phyloP scores from a whole-genome alignment of 2,329 filamentous ascomycete genomes.

The Aspergillus sp. region DNA sequence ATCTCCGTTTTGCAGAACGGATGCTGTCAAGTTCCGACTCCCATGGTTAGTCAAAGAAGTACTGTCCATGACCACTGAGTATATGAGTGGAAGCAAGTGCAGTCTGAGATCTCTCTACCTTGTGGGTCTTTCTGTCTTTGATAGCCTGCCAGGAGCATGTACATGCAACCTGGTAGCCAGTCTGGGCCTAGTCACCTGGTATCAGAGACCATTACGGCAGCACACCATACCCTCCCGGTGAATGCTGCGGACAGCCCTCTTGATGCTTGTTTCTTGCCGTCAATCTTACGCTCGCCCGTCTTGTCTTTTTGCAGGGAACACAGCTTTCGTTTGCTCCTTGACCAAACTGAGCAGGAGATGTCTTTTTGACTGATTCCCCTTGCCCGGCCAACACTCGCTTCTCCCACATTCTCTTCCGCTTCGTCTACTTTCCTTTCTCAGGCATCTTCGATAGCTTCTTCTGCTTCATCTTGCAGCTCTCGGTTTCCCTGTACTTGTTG shows the following conservation, averaged over 20 bases:
- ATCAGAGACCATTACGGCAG: background rate
- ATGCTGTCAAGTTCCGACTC: background rate
- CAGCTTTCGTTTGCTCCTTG: slow-evolving; percentile 5
- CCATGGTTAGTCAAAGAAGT: background rate
- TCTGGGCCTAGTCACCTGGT: background rate
- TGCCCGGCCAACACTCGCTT: slow-evolving; percentile 4
- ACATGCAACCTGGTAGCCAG: background rate
- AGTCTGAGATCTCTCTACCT: background rate
- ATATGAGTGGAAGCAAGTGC: background rate
- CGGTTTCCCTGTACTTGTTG: too few relatives aligned
- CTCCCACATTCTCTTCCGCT: background rate
- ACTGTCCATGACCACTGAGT: background rate
- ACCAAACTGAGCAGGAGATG: background rate
- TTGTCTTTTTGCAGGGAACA: slow-evolving; percentile 7
- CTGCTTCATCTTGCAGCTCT: background rate
- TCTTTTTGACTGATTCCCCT: background rate
- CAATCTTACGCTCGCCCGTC: slow-evolving; percentile 4
- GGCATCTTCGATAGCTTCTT: background rate
- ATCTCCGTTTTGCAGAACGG: background rate
- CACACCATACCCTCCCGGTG: slow-evolving; percentile 5
- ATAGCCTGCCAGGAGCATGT: background rate
- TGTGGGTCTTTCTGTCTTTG: background rate
- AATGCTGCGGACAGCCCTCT: slow-evolving; percentile 10
- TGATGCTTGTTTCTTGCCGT: slow-evolving; percentile 10
- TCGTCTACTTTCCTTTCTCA: background rate